Percentiles rank a stretch among this genome's conserved stretches.
Evolutionary conservation across 2,329 filamentous ascomycete species (phyloP).

Genomic region (Ascochyta rabiei): DNA sequence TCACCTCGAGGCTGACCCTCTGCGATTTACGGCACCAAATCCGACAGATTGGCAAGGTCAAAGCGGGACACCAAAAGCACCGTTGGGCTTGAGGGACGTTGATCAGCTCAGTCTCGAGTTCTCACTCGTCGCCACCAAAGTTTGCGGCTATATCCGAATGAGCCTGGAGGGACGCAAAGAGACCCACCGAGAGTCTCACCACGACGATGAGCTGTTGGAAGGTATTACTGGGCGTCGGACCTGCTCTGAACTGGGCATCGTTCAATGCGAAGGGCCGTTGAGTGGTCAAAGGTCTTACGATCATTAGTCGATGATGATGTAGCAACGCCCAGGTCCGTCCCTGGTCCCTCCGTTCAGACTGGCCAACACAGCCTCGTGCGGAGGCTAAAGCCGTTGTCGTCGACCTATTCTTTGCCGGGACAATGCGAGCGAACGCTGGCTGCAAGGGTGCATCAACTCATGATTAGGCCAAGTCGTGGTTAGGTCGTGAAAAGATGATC

Average conservation of each 20-base stretch:
- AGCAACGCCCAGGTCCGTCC: neutral
- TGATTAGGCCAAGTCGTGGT: neutral
- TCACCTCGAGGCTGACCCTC: constrained; percentile 23
- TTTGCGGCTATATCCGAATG: constrained; percentile 25
- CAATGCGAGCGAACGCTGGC: neutral
- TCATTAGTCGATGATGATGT: constrained; percentile 17
- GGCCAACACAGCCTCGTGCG: constrained; percentile 3
- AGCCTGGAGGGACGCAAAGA: neutral
- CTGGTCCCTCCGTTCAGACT: constrained; percentile 3
- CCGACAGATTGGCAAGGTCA: constrained; percentile 25
- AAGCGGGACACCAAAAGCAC: constrained; percentile 22
- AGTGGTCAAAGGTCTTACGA: constrained; percentile 1
- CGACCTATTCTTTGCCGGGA: neutral
- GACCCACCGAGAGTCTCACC: constrained; percentile 8
- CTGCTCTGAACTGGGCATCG: constrained; percentile 1
- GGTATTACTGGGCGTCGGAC: constrained; percentile 10
- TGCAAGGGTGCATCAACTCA: neutral
- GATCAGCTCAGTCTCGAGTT: constrained; percentile 16
- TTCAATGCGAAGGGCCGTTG: neutral
- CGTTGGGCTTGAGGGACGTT: constrained; percentile 19
- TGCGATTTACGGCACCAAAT: constrained; percentile 25
- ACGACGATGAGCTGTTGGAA: constrained; percentile 4
- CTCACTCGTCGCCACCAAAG: constrained; percentile 21
- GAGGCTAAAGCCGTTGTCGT: neutral
- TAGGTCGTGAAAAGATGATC: constrained; percentile 2